These are phyloP conservation scores for Malassezia restricta DNA, from an alignment of 1,284 basidiomycete genomes.

Conservation along the genomic window DNA sequence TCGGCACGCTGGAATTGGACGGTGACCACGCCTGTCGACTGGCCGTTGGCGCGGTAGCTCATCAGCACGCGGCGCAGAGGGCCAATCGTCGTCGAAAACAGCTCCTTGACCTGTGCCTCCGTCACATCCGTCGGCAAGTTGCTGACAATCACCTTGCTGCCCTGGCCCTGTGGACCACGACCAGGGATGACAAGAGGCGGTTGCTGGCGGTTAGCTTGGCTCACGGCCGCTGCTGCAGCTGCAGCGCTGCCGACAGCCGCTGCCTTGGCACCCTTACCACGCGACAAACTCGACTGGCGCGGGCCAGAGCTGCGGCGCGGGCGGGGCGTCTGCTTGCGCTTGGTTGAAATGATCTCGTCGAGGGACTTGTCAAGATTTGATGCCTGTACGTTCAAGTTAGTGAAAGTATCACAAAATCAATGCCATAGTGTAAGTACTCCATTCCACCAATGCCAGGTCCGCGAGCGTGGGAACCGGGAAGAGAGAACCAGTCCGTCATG, in stretches of 20 bases:
- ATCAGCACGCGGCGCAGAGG: conserved; percentile 70
- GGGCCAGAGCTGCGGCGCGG: conserved; percentile 17
- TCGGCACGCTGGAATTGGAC: conserved; percentile 76
- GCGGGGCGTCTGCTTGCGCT: conserved; percentile 29
- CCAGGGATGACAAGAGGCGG: conserved; percentile 42
- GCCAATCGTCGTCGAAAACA: conserved; percentile 82
- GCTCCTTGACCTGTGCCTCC: conserved; percentile 86
- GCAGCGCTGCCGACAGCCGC: conserved; percentile 28
- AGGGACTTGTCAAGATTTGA: conserved; percentile 41
- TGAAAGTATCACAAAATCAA: background rate
- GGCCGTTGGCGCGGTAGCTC: conserved; percentile 70
- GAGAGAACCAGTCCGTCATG: background rate
- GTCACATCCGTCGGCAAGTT: conserved; percentile 91
- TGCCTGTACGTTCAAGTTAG: conserved; percentile 16
- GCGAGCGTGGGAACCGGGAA: background rate
- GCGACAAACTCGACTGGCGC: conserved; percentile 20
- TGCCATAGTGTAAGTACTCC: conserved; percentile 7
- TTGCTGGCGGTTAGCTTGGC: conserved; percentile 40
- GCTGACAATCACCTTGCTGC: conserved; percentile 84
- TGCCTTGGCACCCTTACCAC: conserved; percentile 31
- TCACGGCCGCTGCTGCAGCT: conserved; percentile 27
- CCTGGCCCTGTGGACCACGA: conserved; percentile 21
- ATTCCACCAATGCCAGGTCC: conserved; percentile 1
- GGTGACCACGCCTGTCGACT: conserved; percentile 77
- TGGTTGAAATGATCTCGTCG: conserved; percentile 39